Evolutionary conservation across 2,329 filamentous ascomycete genomes (phyloP).

Genomic region (Epichloe bromicola): DNA sequence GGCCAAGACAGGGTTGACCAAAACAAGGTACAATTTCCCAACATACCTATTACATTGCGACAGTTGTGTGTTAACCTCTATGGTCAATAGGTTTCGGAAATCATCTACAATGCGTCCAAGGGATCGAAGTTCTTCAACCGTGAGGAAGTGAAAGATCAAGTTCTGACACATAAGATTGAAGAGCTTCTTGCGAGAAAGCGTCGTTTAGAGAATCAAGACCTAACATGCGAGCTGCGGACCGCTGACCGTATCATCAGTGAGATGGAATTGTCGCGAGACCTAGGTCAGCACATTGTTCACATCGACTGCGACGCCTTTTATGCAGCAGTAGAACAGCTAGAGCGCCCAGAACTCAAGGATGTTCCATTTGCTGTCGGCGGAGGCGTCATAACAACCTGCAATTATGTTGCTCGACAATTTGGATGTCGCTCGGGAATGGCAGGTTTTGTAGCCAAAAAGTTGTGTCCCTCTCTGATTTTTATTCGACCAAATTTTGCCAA

Average conservation of each 20-base stretch:
- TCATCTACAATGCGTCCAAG: slow-evolving; percentile 94
- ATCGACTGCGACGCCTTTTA: slow-evolving; percentile 98
- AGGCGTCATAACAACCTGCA: slow-evolving; percentile 55
- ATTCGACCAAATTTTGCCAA: slow-evolving; percentile 81
- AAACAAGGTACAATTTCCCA: slow-evolving; percentile 48
- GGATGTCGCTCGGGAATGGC: slow-evolving; percentile 94
- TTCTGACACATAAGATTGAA: slow-evolving; percentile 74
- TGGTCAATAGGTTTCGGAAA: slow-evolving; percentile 60
- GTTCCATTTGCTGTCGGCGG: slow-evolving; percentile 82
- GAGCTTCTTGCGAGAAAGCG: slow-evolving; percentile 63
- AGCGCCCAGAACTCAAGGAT: slow-evolving; percentile 70
- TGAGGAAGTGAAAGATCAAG: slow-evolving; percentile 71
- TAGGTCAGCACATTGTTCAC: slow-evolving; percentile 78
- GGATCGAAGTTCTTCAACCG: slow-evolving; percentile 94
- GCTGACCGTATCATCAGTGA: slow-evolving; percentile 73
- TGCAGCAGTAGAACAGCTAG: slow-evolving; percentile 79
- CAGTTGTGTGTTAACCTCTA: background rate
- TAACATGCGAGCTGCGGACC: slow-evolving; percentile 57
- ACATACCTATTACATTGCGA: background rate
- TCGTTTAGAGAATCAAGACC: slow-evolving; percentile 61
- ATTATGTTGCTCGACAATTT: slow-evolving; percentile 81
- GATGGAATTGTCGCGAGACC: slow-evolving; percentile 64
- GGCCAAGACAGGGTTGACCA: slow-evolving; percentile 93
- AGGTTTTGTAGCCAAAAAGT: slow-evolving; percentile 83
- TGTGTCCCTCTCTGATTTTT: slow-evolving; percentile 76